Percentiles rank a stretch among this genome's conserved stretches.
Evolutionary conservation across 208 protist genomes (phyloP).

Genomic region (Leishmania guyanensis): DNA sequence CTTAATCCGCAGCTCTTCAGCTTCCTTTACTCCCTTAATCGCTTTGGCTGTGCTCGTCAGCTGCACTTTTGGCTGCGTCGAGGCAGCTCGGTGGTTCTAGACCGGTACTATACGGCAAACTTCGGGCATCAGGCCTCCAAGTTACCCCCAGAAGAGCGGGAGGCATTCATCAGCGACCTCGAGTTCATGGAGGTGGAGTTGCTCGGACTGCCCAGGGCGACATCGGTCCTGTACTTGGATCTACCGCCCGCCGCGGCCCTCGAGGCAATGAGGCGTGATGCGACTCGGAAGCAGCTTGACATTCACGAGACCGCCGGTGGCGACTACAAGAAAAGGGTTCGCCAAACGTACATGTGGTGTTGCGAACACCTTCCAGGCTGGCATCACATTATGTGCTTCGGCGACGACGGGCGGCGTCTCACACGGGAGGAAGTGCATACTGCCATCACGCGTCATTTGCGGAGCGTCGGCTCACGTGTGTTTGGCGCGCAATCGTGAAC

Average conservation of each 20-base stretch:
- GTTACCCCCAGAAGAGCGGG: slow-evolving; percentile 59
- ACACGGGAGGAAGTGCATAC: slow-evolving; percentile 58
- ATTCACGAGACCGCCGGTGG: slow-evolving; percentile 87
- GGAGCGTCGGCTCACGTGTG: not conserved
- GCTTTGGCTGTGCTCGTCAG: slow-evolving; percentile 65
- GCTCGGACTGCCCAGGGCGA: slow-evolving; percentile 73
- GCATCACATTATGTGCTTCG: slow-evolving; percentile 59
- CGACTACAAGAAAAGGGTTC: slow-evolving; percentile 82
- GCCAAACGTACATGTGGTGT: slow-evolving; percentile 83
- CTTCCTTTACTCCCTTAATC: slow-evolving; percentile 89
- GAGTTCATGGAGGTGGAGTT: slow-evolving; percentile 74
- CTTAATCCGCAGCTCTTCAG: slow-evolving; percentile 88
- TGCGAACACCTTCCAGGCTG: slow-evolving; percentile 64
- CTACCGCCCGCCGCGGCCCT: slow-evolving; percentile 71
- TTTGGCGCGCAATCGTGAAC: not conserved
- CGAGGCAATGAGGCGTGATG: slow-evolving; percentile 73
- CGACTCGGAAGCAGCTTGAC: slow-evolving; percentile 74
- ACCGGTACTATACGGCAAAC: slow-evolving; percentile 92
- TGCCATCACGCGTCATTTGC: not conserved
- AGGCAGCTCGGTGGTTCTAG: slow-evolving; percentile 76
- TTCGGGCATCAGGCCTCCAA: slow-evolving; percentile 93
- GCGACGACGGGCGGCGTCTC: slow-evolving; percentile 36
- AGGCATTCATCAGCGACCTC: slow-evolving; percentile 65
- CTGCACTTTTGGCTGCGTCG: slow-evolving; percentile 67
- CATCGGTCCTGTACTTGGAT: slow-evolving; percentile 86